Evolutionary conservation across 352 stramenopile genomes (phyloP).

Genomic region (Saprolegnia diclina): DNA sequence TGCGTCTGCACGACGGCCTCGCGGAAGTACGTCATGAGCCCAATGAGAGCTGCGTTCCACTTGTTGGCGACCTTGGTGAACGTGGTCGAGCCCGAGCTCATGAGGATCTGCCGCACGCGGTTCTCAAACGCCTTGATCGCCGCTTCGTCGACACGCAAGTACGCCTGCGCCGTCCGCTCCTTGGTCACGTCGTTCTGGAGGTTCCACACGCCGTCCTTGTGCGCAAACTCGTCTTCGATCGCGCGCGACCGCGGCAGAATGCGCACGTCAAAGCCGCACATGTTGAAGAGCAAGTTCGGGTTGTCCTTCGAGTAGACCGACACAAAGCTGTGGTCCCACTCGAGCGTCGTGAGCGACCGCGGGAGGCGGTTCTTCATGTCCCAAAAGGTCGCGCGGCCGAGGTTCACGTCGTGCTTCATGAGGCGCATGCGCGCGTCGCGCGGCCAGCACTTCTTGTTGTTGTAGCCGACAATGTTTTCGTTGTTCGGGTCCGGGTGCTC

Average conservation of each 20-base stretch:
- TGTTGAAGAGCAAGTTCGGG: constrained; percentile 99
- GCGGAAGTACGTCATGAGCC: constrained; percentile 99
- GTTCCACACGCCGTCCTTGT: constrained; percentile 99
- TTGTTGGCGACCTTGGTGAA: constrained; percentile 99
- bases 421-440: constrained; percentile 98
- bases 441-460: constrained; percentile 99
- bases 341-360: constrained; percentile 97
- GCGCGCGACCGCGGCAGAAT: constrained; percentile 91
- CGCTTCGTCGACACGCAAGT: constrained; percentile 94
- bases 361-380: constrained; percentile 99
- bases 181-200: constrained; percentile 99
- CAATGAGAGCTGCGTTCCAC: constrained; percentile 92
- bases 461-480: constrained; percentile 99
- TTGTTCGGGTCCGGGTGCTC: constrained; percentile 99
- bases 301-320: constrained; percentile 99
- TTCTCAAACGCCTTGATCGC: constrained; percentile 98
- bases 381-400: constrained; percentile 99
- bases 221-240: constrained; percentile 88
- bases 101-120: constrained; percentile 98
- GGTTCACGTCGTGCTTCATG: constrained; percentile 99
- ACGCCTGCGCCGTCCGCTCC: constrained; percentile 98
- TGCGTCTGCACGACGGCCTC: constrained; percentile 99
- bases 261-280: constrained; percentile 98
- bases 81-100: constrained; percentile 98
- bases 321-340: constrained; percentile 99